Base-by-base conservation (phyloP, 768 basidiomycete genomes). In the Trametes maxima region DNA sequence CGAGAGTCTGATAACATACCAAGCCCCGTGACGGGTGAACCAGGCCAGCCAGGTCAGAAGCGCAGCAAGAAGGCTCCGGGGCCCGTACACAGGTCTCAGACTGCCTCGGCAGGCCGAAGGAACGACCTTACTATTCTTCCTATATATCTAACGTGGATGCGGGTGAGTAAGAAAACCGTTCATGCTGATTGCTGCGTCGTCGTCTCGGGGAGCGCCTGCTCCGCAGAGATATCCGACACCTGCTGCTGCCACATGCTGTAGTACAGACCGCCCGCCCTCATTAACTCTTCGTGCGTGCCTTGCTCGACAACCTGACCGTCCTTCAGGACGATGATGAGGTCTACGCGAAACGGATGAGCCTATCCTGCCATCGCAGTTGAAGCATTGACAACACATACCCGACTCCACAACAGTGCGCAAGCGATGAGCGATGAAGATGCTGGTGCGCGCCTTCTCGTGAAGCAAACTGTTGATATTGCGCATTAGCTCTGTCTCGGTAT, bases 381-480 rank as follows among this genome's bases (percentile, higher is more conserved):
- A 19, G 10, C n/a, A 17, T 12, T 17, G 43, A 25, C 56, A 13
- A 61, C 45, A 61, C 58, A 13, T 66, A 87, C 91, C 93, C n/a
- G 94, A 85, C 73, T 96, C 94, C 24, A 94, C 86, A 19, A 97
- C 85, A 0, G 94, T 96, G 43, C 93, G 85, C 45, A 99, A 75
- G 53, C 92, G 82, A 74, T 99, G 97, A 0, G 97, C 97, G 60
- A 99, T 95, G 71, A 99, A 99, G 63, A 99, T 92, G 63, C 93
- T 95, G 28, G 97, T 99, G 46, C 95, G 84, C 4, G 84, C 79
- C 66, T 89, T 88, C 64, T 89, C 86, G 36, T 90, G 76, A 36
- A 98, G 77, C 0, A 85, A 87, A 19, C 75, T 78, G 68, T 98
- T 90, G 75, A 99, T 91, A 69, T 96, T 97, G 68, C 85, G 82